Evolutionary conservation across 305 asterid genomes (phyloP), one percentile per base, ranked within the genome.

Genomic region (Withania somnifera): DNA sequence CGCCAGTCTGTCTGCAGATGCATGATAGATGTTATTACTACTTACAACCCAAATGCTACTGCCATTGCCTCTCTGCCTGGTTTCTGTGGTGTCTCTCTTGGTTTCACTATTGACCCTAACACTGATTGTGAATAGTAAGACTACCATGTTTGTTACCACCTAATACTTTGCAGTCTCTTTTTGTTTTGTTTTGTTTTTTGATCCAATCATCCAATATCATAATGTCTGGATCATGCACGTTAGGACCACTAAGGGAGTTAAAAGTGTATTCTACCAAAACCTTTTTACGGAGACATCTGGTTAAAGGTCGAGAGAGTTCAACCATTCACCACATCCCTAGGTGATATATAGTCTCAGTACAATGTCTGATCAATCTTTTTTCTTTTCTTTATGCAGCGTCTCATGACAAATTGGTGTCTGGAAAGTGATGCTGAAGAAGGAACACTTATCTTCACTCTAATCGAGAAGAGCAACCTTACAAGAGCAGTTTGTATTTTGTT

Each of bases 61-160:
- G 92, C 97, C 66, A 93, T 94, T 79, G 98, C 97, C 81, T 89
- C 93, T 53, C 78, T 93, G 80, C 97, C 99, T 22, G 97, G 97
- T 13, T 94, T 94, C 84, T 95, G 98, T 73, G 97, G 97, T 4
- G 94, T 94, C 77, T 91, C 91, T 67, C 96, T 95, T 36, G 98
- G 97, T 71, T 93, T 95, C 91, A 84, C 91, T 79, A 91, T 93
- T 47, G 97, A 91, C 79, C 97, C 97, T 50, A 90, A 88, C 85
- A 90, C 98, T 1, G 98, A 93, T 66, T 94, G 98, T 57, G 94
- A 94, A 85, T 94, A 91, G 97, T 95, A 91, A 82, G 76, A 51
- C 11, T 4, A 2, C 67, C 47, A 34, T 34, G 54, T 34, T 36
- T 36, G 8, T 19, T 56, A n/a, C 13, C 38, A 1, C 67, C 51